Conservation (phyloP, 352 stramenopile species). For the Pythium aquatile region DNA sequence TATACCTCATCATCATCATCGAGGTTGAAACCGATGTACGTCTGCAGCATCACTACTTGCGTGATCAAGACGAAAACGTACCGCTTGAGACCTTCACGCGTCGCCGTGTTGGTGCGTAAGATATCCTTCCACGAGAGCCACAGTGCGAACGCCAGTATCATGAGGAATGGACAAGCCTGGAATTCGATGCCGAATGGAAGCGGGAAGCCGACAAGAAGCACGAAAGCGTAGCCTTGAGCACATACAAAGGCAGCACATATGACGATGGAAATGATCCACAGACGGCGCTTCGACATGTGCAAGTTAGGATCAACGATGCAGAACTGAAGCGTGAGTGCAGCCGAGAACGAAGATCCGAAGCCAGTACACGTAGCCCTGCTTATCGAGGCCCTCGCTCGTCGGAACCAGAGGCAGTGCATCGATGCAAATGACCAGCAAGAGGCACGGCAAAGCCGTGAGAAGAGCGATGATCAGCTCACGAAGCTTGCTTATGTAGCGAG, state of each 20-base stretch:
- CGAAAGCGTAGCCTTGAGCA: neutral
- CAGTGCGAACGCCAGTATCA: no score
- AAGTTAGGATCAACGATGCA: neutral
- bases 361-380: neutral
- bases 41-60: no score
- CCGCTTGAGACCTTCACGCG: no score
- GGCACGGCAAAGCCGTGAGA: neutral
- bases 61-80: no score
- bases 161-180: no score
- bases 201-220: neutral
- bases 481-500: neutral
- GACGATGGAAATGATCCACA: neutral
- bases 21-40: no score
- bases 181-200: constrained; percentile 1
- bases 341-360: neutral
- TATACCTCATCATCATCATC: no score
- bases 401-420: neutral
- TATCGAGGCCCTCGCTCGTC: neutral
- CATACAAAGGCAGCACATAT: neutral
- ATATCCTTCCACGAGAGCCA: no score
- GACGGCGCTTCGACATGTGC: neutral
- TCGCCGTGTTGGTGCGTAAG: no score
- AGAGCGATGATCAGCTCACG: neutral
- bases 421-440: neutral
- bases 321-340: neutral